Evolutionary conservation across 176 grass and related monocot genomes (phyloP), one percentile per base, ranked within the genome.

Genomic region (Chloris gayana): DNA sequence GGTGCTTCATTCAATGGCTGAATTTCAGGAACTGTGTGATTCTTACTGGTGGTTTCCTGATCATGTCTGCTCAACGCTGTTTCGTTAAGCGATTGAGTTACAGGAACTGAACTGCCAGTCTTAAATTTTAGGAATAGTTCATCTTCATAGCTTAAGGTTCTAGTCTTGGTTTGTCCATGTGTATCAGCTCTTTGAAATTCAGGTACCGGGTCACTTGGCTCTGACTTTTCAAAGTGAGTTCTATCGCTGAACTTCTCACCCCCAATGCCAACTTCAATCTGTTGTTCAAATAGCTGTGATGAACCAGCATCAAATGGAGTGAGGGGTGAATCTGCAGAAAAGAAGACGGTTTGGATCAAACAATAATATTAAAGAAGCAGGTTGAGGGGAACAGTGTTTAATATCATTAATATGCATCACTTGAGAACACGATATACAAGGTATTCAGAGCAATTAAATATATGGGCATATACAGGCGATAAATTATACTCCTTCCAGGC

Each of bases 301-400:
- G 71, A 70, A 62, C 18, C 9, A 81, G 51, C 73, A 51, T 56
- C 70, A 67, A 29, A 21, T 29, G 64, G 37, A 67, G 37, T 15
- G 62, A 68, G 9, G 1, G 79, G 67, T 77, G 82, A 81, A 83
- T 82, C 85, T 90, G 88, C 75, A 85, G 51, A 59, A 84, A 1
- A 25, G 42, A 39, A 71, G 67, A 2, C 14, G 46, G n/a, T 58
- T 73, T 22, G 58, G 45, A 65, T 80, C 64, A 87, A 47, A n/a
- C 49, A 18, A 63, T 32, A 41, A 62, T 41, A 32, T 73, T 60
- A 31, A 73, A 33, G 24, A 83, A 83, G 29, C 29, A 14, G 18
- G 9, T 32, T 0, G 14, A 74, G 30, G 75, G 13, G 2, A 71
- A 64, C 54, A 24, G 2, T 56, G 37, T 49, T 70, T 81, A 12